Evolutionary conservation across 306 rosid genomes (phyloP).

Genomic region (Quercus engelmannii): DNA sequence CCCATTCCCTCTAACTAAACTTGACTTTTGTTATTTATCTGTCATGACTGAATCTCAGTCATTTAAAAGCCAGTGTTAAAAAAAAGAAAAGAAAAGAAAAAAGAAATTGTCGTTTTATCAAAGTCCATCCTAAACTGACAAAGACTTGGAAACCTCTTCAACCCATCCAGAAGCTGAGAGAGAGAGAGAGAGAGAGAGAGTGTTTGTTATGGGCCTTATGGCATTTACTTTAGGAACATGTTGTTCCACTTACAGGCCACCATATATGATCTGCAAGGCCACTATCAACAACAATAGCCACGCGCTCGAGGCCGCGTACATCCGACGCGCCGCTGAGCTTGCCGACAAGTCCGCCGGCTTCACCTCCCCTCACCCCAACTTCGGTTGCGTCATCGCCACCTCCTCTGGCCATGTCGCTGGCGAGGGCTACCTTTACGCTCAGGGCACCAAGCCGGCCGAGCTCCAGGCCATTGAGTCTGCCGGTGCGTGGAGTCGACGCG

Average conservation of each 20-base stretch:
- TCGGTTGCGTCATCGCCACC: slow-evolving; percentile 78
- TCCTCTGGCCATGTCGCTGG: slow-evolving; percentile 53
- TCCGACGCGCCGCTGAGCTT: slow-evolving; percentile 61
- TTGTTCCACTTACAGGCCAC: slow-evolving; percentile 3
- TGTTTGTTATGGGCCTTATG: slow-evolving; percentile 8
- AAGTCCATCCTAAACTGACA: no score
- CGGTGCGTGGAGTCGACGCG: slow-evolving; percentile 37
- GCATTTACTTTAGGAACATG: slow-evolving; percentile 21
- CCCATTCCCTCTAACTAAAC: no score
- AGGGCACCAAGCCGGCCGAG: slow-evolving; percentile 85
- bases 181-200: neutral
- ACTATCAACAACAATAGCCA: slow-evolving; percentile 10
- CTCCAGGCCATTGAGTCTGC: slow-evolving; percentile 70
- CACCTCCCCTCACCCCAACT: slow-evolving; percentile 86
- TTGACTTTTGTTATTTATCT: no score
- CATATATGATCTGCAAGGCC: slow-evolving; percentile 41
- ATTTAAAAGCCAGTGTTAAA: no score
- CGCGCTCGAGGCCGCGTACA: slow-evolving; percentile 45
- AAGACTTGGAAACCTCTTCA: no score
- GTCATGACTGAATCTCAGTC: no score
- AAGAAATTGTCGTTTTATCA: no score
- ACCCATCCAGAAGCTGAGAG: neutral
- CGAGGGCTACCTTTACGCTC: slow-evolving; percentile 84
- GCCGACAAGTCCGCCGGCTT: slow-evolving; percentile 84
- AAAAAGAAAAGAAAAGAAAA: no score